Base-by-base conservation (phyloP, 331 rosid species). In the Erythrophleum ivorense region DNA sequence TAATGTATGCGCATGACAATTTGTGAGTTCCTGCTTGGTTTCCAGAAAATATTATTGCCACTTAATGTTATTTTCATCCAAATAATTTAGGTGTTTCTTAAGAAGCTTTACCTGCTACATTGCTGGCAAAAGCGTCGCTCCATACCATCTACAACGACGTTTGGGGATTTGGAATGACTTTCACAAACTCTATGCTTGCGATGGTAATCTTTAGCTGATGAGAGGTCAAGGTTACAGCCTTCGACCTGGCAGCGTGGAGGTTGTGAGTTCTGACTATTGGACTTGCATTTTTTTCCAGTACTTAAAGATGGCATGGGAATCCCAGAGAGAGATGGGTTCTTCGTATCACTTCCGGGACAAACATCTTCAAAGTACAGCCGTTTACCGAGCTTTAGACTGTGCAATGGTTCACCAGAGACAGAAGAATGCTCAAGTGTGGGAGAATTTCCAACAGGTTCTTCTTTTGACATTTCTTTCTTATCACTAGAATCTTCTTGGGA, bases 121-220 rank as follows among this genome's bases (percentile, higher is more conserved):
- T 95, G 98, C 84, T 95, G 98, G 88, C 98, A 95, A 86, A 95
- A 95, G 80, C 98, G 95, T 7, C 87, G 87, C 72, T 91, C 97
- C 66, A 88, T 55, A 52, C 98, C 93, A 75, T 78, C 88, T 54
- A 95, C 86, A 82, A 87, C 59, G 72, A 93, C 97, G 81, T 82
- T 90, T 3, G 97, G 90, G 80, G 93, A 93, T 83, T 93, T 95
- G 86, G 98, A 89, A 87, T 95, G 98, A 60, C 55, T 83, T 84
- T 84, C 94, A 55, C 98, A 95, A 34, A 95, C 92, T 69, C 90
- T 89, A 76, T 95, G 97, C 81, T 91, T 95, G 64, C 98, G 93
- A 88, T 95, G 97, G 86, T 95, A 95, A 85, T 85, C 94, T 84
- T 91, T 95, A 18, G 92, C 92, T n/a, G 88, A 86, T 19, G 90